Conservation (phyloP, 495 filamentous ascomycete species). For the Neurospora sp. region DNA sequence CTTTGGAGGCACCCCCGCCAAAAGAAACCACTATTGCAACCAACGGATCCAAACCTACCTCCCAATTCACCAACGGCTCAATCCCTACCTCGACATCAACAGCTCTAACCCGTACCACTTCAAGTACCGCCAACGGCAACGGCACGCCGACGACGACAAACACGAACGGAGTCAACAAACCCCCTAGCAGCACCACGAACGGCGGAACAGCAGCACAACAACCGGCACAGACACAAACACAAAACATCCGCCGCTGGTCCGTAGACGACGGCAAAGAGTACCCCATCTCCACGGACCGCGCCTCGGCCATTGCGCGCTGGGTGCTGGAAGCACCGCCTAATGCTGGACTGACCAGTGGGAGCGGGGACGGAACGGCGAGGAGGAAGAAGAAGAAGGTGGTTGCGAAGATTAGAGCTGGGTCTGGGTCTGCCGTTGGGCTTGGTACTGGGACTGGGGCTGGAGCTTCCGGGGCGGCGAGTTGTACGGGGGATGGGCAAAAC, state of each 20-base stretch:
- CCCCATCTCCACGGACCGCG: slow-evolving; percentile 57
- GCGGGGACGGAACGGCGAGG: not conserved
- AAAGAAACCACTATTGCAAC: slow-evolving; percentile 4
- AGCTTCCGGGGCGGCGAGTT: no score
- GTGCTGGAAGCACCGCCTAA: slow-evolving; percentile 26
- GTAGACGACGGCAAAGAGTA: slow-evolving; percentile 58
- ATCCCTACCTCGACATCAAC: not conserved
- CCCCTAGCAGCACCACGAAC: not conserved
- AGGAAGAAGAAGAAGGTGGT: slow-evolving; percentile 23
- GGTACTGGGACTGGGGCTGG: no score
- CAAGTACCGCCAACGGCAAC: slow-evolving; percentile 13
- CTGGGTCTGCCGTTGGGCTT: no score
- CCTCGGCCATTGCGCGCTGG: slow-evolving; percentile 57
- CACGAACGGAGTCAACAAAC: not conserved
- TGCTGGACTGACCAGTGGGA: not conserved
- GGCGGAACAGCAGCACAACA: not conserved
- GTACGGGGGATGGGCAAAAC: no score
- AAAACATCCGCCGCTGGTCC: slow-evolving; percentile 37
- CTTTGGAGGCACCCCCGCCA: not conserved
- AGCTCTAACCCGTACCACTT: slow-evolving; percentile 4
- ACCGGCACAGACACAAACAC: not conserved
- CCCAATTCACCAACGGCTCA: not conserved
- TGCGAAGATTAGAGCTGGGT: not conserved
- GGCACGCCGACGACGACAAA: not conserved
- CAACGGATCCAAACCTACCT: slow-evolving; percentile 7